Base-by-base conservation (phyloP, 164 flowering plant genomes). In the Buxus sempervirens region DNA sequence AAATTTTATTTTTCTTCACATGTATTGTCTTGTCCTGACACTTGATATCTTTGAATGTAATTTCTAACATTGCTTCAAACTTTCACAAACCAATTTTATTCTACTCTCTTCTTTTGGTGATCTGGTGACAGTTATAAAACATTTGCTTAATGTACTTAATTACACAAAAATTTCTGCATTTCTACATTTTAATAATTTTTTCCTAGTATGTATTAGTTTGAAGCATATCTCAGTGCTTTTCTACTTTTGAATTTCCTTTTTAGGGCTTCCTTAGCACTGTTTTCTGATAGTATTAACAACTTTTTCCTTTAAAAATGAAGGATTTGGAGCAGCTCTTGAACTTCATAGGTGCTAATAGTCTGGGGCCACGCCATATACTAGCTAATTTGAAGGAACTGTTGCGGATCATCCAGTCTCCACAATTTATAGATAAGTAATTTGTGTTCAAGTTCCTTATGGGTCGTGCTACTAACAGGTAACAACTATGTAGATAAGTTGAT, bases 301-400 rank as follows among this genome's bases (percentile, higher is more conserved):
- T 57, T 21, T 32, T 36, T 53, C 53, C 48, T 42, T 56, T 25
- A 23, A 6, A n/a, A 42, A 27, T 81, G 80, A 72, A 90, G 98
- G 96, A 94, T 77, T 70, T 90, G 69, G 97, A 94, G 88, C 98
- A 94, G 78, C 88, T 94, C 21, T 60, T 91, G 75, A 94, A 86
- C 82, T 86, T 63, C 68, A 76, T 91, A 65, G 98, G 96, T 48
- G 83, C 80, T 15, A 82, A 82, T 66, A 88, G 96, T 73, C 71
- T 90, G 85, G 98, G 98, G 63, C 98, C 97, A 5, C 90, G 96
- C 3, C 89, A 90, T 57, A 82, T 94, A 18, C 65, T 94, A 76
- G 91, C 93, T 49, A 94, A 94, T 72, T 73, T 91, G 78, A 87
- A 83, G 85, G 97, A 90, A 83, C 91, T 90, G 59, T 69, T 79